Base-by-base conservation (phyloP, 306 rosid genomes). In the Vigna radiata region DNA sequence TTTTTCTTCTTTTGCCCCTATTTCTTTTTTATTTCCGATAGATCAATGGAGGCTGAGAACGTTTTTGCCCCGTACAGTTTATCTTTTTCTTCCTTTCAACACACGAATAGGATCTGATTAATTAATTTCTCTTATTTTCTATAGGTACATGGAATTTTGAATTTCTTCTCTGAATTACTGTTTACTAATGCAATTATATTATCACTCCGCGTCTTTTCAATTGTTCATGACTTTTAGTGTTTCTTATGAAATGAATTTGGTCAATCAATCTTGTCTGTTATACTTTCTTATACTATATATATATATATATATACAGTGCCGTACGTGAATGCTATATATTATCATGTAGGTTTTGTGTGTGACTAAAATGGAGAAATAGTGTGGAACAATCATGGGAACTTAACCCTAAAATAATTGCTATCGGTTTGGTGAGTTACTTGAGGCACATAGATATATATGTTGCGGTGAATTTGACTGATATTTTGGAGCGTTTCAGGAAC, bases 401-500 rank as follows among this genome's bases (percentile, higher is more conserved):
- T 49, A 83, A 79, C 86, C 86, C 86, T 79, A 79, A 79, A 17
- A 19, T 54, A 18, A 47, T 73, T 66, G 5, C 41, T 65, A 46
- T 71, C 12, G 46, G 50, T 77, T 82, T 77, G 27, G 27, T 25
- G 27, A 25, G 48, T 41, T 43, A 33, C 65, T 50, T 63, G 19
- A 63, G 83, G 18, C 6, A 43, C 48, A 6, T 11, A 7, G 14
- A 10, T 58, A 17, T 49, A 27, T 75, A 27, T 75, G 0, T 46
- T 33, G 23, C 25, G 53, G 64, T 39, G 76, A 81, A 81, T 73
- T 72, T 44, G 68, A 76, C 61, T 77, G 5, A 64, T 81, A 43
- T 50, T 77, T 78, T 68, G 85, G 49, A 27, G 67, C n/a, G 17
- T 76, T 78, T 68, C 77, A 93, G 97, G 87, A 86, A 79, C 54